Evolutionary conservation across 192 early-diverging fungal species (phyloP).

Genomic region (Rhizophagus prolifer): DNA sequence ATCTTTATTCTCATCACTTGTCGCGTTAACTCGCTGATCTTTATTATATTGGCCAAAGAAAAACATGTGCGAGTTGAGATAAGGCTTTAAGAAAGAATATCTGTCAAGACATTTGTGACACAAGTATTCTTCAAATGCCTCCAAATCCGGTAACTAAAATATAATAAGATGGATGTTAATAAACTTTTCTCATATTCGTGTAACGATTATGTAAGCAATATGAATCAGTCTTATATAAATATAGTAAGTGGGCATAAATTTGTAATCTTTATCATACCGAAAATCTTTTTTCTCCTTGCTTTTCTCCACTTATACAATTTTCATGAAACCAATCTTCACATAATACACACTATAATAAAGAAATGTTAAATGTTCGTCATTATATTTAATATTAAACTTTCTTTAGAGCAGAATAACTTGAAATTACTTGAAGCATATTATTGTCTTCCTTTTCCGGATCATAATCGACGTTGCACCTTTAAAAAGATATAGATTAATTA

Average conservation of each 20-base stretch:
- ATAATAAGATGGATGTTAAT: neutral
- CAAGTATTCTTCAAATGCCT: slow-evolving; percentile 65
- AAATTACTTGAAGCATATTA: slow-evolving; percentile 63
- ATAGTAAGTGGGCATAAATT: neutral
- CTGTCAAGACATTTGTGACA: slow-evolving; percentile 62
- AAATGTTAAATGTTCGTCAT: neutral
- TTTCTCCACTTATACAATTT: slow-evolving; percentile 59
- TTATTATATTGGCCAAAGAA: slow-evolving; percentile 19
- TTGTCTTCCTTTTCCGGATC: slow-evolving; percentile 68
- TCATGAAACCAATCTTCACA: slow-evolving; percentile 90
- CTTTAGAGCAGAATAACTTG: neutral
- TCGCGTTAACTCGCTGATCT: neutral
- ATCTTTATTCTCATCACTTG: neutral
- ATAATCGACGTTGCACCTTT: slow-evolving; percentile 74
- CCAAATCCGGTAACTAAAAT: slow-evolving; percentile 50
- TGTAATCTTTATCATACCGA: neutral
- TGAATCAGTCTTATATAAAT: neutral
- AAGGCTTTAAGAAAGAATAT: slow-evolving; percentile 42
- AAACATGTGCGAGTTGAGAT: slow-evolving; percentile 24
- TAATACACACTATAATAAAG: slow-evolving; percentile 66
- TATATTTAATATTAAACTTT: neutral
- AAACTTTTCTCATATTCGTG: neutral
- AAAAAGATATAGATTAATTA: neutral
- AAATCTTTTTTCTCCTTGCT: slow-evolving; percentile 1
- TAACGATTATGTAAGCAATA: neutral